These are phyloP conservation scores for Hypomyces rosellus DNA, from an alignment of 2,329 filamentous ascomycete genomes.

Conservation along the genomic window DNA sequence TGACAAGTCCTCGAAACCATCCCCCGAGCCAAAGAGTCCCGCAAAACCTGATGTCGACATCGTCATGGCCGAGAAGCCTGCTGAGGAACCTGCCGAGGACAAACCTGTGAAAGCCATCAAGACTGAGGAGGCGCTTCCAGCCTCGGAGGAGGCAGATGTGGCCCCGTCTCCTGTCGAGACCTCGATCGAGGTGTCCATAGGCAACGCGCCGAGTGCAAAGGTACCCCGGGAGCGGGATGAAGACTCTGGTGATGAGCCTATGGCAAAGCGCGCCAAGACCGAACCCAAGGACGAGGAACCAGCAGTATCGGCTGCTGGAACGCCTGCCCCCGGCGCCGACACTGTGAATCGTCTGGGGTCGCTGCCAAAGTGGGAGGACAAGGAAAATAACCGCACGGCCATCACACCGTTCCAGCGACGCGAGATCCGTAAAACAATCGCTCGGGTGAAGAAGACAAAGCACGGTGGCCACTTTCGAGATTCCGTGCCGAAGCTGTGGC, in stretches of 20 bases:
- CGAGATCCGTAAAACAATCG: slow-evolving; percentile 59
- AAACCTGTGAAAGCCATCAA: slow-evolving; percentile 17
- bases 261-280: slow-evolving; percentile 75
- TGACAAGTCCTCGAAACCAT: not conserved
- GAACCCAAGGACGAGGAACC: slow-evolving; percentile 44
- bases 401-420: slow-evolving; percentile 56
- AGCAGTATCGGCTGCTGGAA: slow-evolving; percentile 11
- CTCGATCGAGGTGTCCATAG: slow-evolving; percentile 44
- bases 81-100: slow-evolving; percentile 13
- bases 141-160: slow-evolving; percentile 31
- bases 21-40: slow-evolving; percentile 11
- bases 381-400: slow-evolving; percentile 37
- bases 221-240: slow-evolving; percentile 71
- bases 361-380: slow-evolving; percentile 36
- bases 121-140: slow-evolving; percentile 17
- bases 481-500: slow-evolving; percentile 70
- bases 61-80: slow-evolving; percentile 21
- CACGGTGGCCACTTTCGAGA: slow-evolving; percentile 68
- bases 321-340: slow-evolving; percentile 14
- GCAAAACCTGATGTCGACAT: slow-evolving; percentile 15
- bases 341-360: slow-evolving; percentile 18
- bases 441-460: slow-evolving; percentile 80
- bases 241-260: slow-evolving; percentile 58
- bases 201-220: slow-evolving; percentile 53
- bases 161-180: slow-evolving; percentile 25